These are phyloP conservation scores for Penicillium rolfsii DNA, from an alignment of 2,329 filamentous ascomycete species.

Conservation along the genomic window DNA sequence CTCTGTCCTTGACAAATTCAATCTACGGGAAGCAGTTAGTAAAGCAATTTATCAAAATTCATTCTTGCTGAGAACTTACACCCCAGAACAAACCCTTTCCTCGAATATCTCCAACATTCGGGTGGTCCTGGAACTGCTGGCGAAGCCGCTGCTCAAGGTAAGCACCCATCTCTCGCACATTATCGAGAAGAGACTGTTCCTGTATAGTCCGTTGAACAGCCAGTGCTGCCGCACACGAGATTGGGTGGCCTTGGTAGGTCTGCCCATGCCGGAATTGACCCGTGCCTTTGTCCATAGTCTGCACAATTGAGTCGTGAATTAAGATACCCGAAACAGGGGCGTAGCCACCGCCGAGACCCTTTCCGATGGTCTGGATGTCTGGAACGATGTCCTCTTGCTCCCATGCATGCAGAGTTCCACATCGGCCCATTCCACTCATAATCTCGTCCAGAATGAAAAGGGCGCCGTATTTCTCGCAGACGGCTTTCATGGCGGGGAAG, in stretches of 20 bases:
- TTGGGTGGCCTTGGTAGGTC: constrained; percentile 63
- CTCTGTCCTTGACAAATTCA: constrained; percentile 62
- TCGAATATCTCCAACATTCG: constrained; percentile 61
- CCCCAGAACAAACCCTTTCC: constrained; percentile 64
- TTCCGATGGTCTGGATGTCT: constrained; percentile 64
- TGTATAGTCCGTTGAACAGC: constrained; percentile 64
- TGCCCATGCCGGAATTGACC: constrained; percentile 61
- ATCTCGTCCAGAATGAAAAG: constrained; percentile 80
- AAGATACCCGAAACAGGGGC: constrained; percentile 60
- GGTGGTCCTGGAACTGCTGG: constrained; percentile 49
- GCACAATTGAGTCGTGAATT: constrained; percentile 54
- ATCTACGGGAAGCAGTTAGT: constrained; percentile 38
- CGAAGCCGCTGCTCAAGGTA: constrained; percentile 49
- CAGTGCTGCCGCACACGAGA: constrained; percentile 61
- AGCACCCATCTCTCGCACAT: constrained; percentile 59
- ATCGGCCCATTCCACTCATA: constrained; percentile 67
- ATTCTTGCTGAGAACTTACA: constrained; percentile 45
- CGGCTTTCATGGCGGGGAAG: constrained; percentile 65
- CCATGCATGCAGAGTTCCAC: constrained; percentile 63
- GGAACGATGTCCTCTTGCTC: constrained; percentile 61
- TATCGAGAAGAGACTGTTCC: constrained; percentile 61
- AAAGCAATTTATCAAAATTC: not conserved
- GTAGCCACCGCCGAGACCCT: constrained; percentile 62
- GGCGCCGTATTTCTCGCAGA: constrained; percentile 72
- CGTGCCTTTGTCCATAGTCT: constrained; percentile 53